Conservation (phyloP, 164 flowering plant genomes). For the Umbilicus rupestris region DNA sequence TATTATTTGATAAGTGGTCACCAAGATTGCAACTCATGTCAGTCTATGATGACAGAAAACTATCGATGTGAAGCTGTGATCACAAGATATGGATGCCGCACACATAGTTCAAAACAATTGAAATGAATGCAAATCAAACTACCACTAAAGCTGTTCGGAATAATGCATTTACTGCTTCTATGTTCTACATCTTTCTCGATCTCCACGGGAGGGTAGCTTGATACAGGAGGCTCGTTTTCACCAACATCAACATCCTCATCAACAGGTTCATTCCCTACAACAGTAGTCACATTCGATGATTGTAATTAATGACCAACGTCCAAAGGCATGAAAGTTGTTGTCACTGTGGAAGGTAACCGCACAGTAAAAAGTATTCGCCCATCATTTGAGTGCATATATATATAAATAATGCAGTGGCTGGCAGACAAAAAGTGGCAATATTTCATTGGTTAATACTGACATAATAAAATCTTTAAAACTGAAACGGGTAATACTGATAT, state of each 20-base stretch:
- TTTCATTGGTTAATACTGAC: background rate
- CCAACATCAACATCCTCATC: slow-evolving; percentile 84
- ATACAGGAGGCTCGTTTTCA: slow-evolving; percentile 65
- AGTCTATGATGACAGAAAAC: too few species aligned
- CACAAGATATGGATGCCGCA: background rate
- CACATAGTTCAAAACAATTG: background rate
- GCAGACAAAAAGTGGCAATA: too few species aligned
- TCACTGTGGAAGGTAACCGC: background rate
- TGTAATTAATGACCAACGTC: background rate
- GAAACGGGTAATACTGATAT: too few species aligned
- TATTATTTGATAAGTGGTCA: background rate
- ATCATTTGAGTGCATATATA: too few species aligned
- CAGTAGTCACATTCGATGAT: background rate
- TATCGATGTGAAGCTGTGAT: too few species aligned
- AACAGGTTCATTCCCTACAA: slow-evolving; percentile 39
- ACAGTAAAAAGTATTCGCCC: background rate
- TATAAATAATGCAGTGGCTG: too few species aligned
- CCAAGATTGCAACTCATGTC: too few species aligned
- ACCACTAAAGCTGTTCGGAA: background rate
- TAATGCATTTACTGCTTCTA: background rate
- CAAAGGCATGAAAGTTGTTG: background rate
- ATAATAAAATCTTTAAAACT: background rate
- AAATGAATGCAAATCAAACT: background rate
- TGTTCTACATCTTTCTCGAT: slow-evolving; percentile 49
- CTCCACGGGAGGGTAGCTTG: slow-evolving; percentile 62